Conservation (phyloP, 768 basidiomycete genomes). For the Thelephora aurantiotincta region DNA sequence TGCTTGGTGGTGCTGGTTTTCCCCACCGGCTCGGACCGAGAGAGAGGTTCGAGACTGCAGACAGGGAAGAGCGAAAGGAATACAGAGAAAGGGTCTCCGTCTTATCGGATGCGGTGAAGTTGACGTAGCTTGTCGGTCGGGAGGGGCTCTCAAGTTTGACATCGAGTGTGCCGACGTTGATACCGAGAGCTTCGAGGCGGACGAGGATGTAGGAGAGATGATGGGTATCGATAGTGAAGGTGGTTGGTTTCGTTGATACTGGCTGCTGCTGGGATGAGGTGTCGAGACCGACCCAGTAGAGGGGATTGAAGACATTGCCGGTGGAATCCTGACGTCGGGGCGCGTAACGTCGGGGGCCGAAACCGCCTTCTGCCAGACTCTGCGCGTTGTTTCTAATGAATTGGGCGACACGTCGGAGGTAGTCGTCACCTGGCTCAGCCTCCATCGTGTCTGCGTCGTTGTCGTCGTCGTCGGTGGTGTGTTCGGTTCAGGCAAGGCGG, state of each 20-base stretch:
- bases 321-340: slow-evolving; percentile 13
- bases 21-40: slow-evolving; percentile 67
- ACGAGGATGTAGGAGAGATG: slow-evolving; percentile 83
- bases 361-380: slow-evolving; percentile 52
- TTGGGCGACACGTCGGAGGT: slow-evolving; percentile 50
- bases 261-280: slow-evolving; percentile 18
- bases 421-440: slow-evolving; percentile 58
- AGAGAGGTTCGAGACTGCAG: slow-evolving; percentile 62
- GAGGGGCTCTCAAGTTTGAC: slow-evolving; percentile 59
- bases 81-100: slow-evolving; percentile 63
- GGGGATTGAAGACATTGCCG: slow-evolving; percentile 38
- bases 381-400: slow-evolving; percentile 65
- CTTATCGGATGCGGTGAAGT: slow-evolving; percentile 44
- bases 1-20: slow-evolving; percentile 35
- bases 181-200: slow-evolving; percentile 69
- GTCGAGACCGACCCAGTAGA: slow-evolving; percentile 39
- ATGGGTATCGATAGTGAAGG: slow-evolving; percentile 62
- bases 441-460: slow-evolving; percentile 22
- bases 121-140: slow-evolving; percentile 64
- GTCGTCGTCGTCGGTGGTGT: slow-evolving; percentile 9
- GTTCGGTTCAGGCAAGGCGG: neutral
- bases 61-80: slow-evolving; percentile 65
- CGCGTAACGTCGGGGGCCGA: slow-evolving; percentile 33
- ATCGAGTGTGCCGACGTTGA: slow-evolving; percentile 70
- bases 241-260: slow-evolving; percentile 37